phyloP scores from a whole-genome alignment of 2,329 filamentous ascomycete species.

The Fusarium kyushuense region DNA sequence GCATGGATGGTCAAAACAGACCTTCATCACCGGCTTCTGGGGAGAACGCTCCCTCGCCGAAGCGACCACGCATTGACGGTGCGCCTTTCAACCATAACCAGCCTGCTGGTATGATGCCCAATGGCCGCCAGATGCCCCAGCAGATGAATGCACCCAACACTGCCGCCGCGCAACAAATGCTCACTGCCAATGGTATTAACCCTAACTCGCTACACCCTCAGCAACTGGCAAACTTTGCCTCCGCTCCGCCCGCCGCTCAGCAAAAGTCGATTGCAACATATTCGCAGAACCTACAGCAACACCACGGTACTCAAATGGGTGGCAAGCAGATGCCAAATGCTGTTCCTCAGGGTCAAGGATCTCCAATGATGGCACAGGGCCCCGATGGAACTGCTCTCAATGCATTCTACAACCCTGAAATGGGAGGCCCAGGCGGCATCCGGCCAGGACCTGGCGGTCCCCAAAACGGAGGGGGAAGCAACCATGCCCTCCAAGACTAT shows the following conservation, averaged over 20 bases:
- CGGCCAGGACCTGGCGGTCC: conserved; percentile 63
- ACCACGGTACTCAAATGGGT: conserved; percentile 84
- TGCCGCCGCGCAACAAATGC: conserved; percentile 69
- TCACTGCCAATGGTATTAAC: conserved; percentile 79
- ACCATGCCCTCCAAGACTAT: conserved; percentile 86
- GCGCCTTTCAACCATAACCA: conserved; percentile 79
- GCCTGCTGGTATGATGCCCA: conserved; percentile 74
- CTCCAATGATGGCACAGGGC: conserved; percentile 83
- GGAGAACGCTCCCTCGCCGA: conserved; percentile 92
- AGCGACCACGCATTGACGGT: conserved; percentile 83
- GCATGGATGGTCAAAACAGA: conserved; percentile 85
- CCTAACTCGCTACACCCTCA: conserved; percentile 77
- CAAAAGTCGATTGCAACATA: conserved; percentile 90
- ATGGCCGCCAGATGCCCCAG: conserved; percentile 80
- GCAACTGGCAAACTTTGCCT: conserved; percentile 76
- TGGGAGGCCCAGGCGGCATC: conserved; percentile 69
- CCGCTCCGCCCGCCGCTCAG: conserved; percentile 71
- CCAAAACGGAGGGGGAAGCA: conserved; percentile 67
- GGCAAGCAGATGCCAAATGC: conserved; percentile 83
- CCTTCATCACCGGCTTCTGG: conserved; percentile 84
- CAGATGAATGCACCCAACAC: conserved; percentile 68
- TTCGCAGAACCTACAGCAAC: conserved; percentile 84
- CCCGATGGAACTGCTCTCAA: conserved; percentile 71
- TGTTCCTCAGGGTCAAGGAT: conserved; percentile 80
- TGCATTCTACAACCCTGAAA: conserved; percentile 74